Conservation (phyloP, 2,329 filamentous ascomycete genomes). For the Thelonectria blattea region DNA sequence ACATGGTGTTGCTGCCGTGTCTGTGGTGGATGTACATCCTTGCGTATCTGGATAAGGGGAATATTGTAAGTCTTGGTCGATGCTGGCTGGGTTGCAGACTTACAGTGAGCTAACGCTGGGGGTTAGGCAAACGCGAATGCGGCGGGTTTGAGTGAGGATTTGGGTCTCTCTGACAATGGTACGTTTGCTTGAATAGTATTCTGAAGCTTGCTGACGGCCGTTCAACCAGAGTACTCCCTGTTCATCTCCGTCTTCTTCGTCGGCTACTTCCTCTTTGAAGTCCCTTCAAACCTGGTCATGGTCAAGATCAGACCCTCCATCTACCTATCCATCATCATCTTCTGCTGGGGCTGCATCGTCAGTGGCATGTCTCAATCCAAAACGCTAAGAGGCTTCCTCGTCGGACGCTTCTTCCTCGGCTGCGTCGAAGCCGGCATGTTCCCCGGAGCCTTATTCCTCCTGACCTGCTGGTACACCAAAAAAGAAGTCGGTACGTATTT, state of each 20-base stretch:
- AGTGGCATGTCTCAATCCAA: slow-evolving; percentile 23
- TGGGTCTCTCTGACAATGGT: slow-evolving; percentile 20
- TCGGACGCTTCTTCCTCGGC: slow-evolving; percentile 62
- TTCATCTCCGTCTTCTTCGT: slow-evolving; percentile 26
- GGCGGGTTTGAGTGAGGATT: slow-evolving; percentile 22
- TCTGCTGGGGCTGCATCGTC: slow-evolving; percentile 24
- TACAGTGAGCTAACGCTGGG: not conserved
- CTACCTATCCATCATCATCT: slow-evolving; percentile 20
- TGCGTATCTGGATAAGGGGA: slow-evolving; percentile 38
- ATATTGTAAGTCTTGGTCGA: slow-evolving; percentile 33
- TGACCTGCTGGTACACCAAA: slow-evolving; percentile 27
- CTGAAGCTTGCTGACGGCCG: not conserved
- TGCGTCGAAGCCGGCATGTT: slow-evolving; percentile 68
- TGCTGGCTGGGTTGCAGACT: too few species aligned
- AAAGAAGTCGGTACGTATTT: slow-evolving; percentile 24
- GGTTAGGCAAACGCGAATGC: slow-evolving; percentile 25
- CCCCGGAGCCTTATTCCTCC: slow-evolving; percentile 51
- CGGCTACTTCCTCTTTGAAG: slow-evolving; percentile 22
- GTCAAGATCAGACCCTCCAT: slow-evolving; percentile 23
- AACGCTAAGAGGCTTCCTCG: slow-evolving; percentile 23
- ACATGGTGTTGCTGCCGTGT: slow-evolving; percentile 56
- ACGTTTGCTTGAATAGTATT: too few species aligned
- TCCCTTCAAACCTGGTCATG: slow-evolving; percentile 24
- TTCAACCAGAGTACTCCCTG: slow-evolving; percentile 22
- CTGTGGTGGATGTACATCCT: slow-evolving; percentile 45